phyloP scores from a whole-genome alignment of 1,284 basidiomycete species.

The Apiotrichum akiyoshidainum region DNA sequence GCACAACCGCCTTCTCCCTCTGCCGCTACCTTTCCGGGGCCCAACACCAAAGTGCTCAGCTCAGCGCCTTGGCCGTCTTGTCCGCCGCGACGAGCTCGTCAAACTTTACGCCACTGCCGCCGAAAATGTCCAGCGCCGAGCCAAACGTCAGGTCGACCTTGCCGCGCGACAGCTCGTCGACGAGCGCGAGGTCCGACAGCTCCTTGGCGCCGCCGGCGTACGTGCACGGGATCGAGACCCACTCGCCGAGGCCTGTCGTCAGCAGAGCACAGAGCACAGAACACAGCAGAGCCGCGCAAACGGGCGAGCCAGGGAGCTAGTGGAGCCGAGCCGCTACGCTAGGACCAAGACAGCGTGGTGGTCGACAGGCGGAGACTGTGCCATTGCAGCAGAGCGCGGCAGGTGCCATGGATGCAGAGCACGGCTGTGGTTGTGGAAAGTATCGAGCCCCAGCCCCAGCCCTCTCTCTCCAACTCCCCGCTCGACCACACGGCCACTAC shows the following conservation, averaged over 20 bases:
- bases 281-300: too few species aligned
- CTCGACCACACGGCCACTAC: conserved; percentile 37
- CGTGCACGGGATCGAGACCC: conserved; percentile 86
- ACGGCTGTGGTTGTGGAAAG: too few species aligned
- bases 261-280: too few species aligned
- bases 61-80: conserved; percentile 23
- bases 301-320: too few species aligned
- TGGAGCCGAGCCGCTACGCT: too few species aligned
- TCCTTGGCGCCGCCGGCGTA: conserved; percentile 97
- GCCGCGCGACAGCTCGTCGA: conserved; percentile 75
- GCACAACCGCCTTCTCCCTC: background rate
- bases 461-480: too few species aligned
- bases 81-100: conserved; percentile 61
- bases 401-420: too few species aligned
- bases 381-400: too few species aligned
- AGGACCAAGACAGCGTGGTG: too few species aligned
- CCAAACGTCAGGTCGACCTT: conserved; percentile 94
- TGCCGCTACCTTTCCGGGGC: background rate
- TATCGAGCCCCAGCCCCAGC: too few species aligned
- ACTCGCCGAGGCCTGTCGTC: conserved; percentile 75
- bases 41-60: background rate
- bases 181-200: conserved; percentile 76
- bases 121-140: conserved; percentile 80
- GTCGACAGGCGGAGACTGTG: too few species aligned
- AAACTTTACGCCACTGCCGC: conserved; percentile 68